Evolutionary conservation across 495 filamentous ascomycete species (phyloP), one percentile per base, ranked within the genome.

Genomic region (Penicillium diatomitis): DNA sequence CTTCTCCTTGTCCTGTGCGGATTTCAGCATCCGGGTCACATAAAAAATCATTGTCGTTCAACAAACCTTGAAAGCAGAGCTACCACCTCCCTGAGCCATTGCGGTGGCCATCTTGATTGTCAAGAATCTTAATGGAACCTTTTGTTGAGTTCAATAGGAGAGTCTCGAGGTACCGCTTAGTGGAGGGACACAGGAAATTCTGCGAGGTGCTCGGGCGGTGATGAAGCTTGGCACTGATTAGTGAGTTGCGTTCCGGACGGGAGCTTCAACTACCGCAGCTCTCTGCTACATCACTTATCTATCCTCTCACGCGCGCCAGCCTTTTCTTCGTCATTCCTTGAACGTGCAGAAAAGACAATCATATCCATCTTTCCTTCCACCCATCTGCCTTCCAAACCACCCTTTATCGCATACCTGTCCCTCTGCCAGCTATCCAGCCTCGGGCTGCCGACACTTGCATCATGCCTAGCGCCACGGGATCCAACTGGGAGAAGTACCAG

Each of bases 401-500:
- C 20, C 20, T 20, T 20, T 20, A 20, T 20, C 20, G 46, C 37
- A 39, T 42, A n/a, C 38, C 34, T 47, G 41, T 46, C 48, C 50
- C 32, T 34, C 31, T 36, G 37, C 47, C 52, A 61, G 47, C 48
- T 58, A 46, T 34, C 45, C 48, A 50, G 57, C 55, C 57, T 51
- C 53, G 32, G 58, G 60, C 60, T 63, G 62, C 61, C 59, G 60
- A 62, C 57, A 58, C 51, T 52, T 61, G 64, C 69, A 73, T 55
- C 62, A 85, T 86, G 90, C 90, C 88, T 77, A 92, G 86, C 67
- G 92, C 92, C 71, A 95, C 85, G 51, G 92, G 92, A 60, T 67
- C 76, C 65, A 88, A 77, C 80, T 98, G 92, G 92, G 90, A 98
- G 81, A 96, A 97, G 78, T 96, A 95, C 76, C 74, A 81, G 72